These are phyloP conservation scores for Pleurotus pulmonarius DNA, from an alignment of 768 basidiomycete species.

Conservation along the genomic window DNA sequence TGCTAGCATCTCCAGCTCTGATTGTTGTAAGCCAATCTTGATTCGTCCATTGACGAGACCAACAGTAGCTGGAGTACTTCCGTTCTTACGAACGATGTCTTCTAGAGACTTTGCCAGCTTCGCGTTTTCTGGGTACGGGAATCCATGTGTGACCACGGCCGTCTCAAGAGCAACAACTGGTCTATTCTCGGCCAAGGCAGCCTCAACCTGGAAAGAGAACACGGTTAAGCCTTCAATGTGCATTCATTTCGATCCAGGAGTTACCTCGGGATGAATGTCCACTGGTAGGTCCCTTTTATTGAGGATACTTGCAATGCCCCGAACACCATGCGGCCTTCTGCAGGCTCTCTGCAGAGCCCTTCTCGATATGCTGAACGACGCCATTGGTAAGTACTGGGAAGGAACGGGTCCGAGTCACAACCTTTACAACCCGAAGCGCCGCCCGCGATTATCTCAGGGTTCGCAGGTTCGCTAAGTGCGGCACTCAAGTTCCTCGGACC, in stretches of 20 bases:
- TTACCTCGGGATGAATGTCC: constrained; percentile 79
- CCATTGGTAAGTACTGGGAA: background rate
- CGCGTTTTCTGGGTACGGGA: constrained; percentile 78
- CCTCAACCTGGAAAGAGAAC: constrained; percentile 25
- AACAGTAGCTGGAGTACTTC: constrained; percentile 88
- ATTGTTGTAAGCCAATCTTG: constrained; percentile 73
- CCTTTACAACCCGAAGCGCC: too few species aligned
- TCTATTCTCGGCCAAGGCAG: constrained; percentile 61
- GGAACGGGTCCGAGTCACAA: too few species aligned
- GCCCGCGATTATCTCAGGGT: background rate
- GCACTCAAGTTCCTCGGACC: background rate
- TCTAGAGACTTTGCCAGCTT: constrained; percentile 72
- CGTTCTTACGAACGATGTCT: constrained; percentile 64
- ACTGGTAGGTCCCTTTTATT: constrained; percentile 31
- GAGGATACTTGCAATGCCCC: background rate
- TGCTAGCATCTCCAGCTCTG: constrained; percentile 69
- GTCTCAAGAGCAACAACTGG: constrained; percentile 92
- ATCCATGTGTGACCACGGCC: constrained; percentile 89
- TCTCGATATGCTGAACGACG: background rate
- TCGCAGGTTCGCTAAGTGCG: background rate
- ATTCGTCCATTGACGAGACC: constrained; percentile 79
- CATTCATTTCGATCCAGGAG: background rate
- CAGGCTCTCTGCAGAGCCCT: background rate
- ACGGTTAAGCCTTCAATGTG: too few species aligned
- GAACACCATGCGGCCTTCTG: background rate